These are phyloP conservation scores for Helminthosporium solani DNA, from an alignment of 2,329 filamentous ascomycete species.

Conservation along the genomic window DNA sequence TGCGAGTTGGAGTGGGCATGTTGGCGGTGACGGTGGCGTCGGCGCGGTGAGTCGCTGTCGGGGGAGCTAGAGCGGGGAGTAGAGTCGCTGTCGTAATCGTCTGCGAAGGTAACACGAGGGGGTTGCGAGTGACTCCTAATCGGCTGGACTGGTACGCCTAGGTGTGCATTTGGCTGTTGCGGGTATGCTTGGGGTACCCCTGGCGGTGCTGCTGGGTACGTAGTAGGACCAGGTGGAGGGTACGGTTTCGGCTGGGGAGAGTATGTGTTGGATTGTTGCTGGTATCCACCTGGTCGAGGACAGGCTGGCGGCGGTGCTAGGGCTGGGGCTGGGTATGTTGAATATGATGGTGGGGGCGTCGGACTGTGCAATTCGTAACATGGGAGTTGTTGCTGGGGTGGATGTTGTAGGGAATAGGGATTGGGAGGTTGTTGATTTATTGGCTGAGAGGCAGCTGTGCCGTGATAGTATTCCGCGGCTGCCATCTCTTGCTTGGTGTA, in stretches of 20 bases:
- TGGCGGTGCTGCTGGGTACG: slow-evolving; percentile 16
- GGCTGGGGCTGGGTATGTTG: slow-evolving; percentile 11
- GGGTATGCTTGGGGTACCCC: slow-evolving; percentile 17
- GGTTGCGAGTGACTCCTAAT: slow-evolving; percentile 36
- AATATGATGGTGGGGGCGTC: slow-evolving; percentile 23
- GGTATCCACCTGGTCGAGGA: slow-evolving; percentile 19
- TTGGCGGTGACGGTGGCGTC: slow-evolving; percentile 14
- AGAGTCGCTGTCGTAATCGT: slow-evolving; percentile 17
- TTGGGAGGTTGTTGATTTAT: slow-evolving; percentile 20
- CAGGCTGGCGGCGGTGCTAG: slow-evolving; percentile 11
- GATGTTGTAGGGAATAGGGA: slow-evolving; percentile 13
- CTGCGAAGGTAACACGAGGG: slow-evolving; percentile 33
- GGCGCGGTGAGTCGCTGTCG: slow-evolving; percentile 17
- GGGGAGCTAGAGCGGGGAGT: slow-evolving; percentile 12
- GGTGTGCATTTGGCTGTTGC: slow-evolving; percentile 20
- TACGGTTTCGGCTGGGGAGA: slow-evolving; percentile 20
- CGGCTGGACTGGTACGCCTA: slow-evolving; percentile 29
- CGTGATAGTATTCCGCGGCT: slow-evolving; percentile 37
- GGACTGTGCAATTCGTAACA: slow-evolving; percentile 17
- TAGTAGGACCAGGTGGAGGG: slow-evolving; percentile 2
- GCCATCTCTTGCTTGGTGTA: slow-evolving; percentile 24
- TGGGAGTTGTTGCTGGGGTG: slow-evolving; percentile 15
- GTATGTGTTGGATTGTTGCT: slow-evolving; percentile 24
- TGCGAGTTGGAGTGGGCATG: slow-evolving; percentile 9
- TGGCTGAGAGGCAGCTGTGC: slow-evolving; percentile 23